Conservation (phyloP, 805 yeast species). For the Clavispora carvajalis region DNA sequence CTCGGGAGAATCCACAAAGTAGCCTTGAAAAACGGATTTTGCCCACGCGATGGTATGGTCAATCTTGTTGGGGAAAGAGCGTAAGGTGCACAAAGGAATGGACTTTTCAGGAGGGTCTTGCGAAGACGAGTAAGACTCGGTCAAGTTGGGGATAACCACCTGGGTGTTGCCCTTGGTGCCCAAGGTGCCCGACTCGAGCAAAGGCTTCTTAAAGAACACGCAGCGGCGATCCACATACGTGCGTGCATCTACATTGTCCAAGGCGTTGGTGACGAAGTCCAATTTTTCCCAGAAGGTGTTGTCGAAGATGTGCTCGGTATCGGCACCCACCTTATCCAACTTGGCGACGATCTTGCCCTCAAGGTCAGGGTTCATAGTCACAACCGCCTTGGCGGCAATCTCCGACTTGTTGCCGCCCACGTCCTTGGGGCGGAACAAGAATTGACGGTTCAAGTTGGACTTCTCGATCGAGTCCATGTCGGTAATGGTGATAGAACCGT, state of each 20-base stretch:
- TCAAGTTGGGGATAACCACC: conserved; percentile 86
- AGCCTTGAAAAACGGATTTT: conserved; percentile 88
- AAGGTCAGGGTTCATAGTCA: conserved; percentile 79
- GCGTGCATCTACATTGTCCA: conserved; percentile 97
- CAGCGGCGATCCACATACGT: conserved; percentile 97
- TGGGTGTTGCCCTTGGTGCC: conserved; percentile 99
- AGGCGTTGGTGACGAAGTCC: conserved; percentile 92
- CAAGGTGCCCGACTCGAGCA: conserved; percentile 93
- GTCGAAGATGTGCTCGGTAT: conserved; percentile 81
- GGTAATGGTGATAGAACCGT: conserved; percentile 80
- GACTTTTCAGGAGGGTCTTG: conserved; percentile 99
- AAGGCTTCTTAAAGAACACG: conserved; percentile 83
- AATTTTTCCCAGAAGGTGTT: conserved; percentile 79
- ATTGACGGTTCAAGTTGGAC: conserved; percentile 94
- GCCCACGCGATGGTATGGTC: conserved; percentile 99
- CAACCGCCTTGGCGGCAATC: conserved; percentile 82
- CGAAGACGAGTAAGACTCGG: conserved; percentile 93
- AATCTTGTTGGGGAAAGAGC: conserved; percentile 96
- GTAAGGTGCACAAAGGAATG: conserved; percentile 92
- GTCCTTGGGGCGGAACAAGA: conserved; percentile 88
- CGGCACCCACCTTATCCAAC: conserved; percentile 88
- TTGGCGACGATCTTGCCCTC: conserved; percentile 68
- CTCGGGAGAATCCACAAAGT: conserved; percentile 85
- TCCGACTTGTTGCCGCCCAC: conserved; percentile 90
- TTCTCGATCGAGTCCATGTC: conserved; percentile 95